A percentile compares a stretch with the other conserved stretches of the same genome.
These are phyloP conservation scores for Neurospora sp. DNA, from an alignment of 2,329 filamentous ascomycete species.

Conservation along the genomic window DNA sequence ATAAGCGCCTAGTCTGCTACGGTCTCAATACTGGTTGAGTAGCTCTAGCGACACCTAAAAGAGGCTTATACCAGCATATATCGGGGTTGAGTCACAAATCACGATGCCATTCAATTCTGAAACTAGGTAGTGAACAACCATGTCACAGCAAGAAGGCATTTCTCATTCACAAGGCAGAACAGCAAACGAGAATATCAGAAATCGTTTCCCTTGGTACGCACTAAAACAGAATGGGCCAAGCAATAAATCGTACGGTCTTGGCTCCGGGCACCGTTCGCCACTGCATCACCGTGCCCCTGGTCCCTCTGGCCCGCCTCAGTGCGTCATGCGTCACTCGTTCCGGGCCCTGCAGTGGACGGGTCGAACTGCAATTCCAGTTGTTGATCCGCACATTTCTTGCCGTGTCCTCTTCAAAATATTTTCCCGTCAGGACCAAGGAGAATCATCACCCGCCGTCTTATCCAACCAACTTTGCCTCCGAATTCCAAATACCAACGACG, in stretches of 20 bases:
- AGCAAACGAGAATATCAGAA: background rate
- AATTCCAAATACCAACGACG: background rate
- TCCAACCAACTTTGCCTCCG: background rate
- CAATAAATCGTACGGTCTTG: background rate
- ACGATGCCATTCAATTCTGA: background rate
- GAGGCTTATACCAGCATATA: background rate
- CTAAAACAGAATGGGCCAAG: background rate
- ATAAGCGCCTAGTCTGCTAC: background rate
- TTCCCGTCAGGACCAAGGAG: background rate
- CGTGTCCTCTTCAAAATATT: background rate
- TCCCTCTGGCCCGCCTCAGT: background rate
- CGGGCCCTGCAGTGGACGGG: background rate
- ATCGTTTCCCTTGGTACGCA: too few species aligned
- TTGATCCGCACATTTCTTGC: background rate
- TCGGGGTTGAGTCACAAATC: background rate
- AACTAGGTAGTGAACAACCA: background rate
- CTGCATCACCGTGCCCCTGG: background rate
- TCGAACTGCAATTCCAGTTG: background rate
- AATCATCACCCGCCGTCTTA: background rate
- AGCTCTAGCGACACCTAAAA: background rate
- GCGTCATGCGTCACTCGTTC: background rate
- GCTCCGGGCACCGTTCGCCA: background rate
- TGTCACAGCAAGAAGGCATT: background rate
- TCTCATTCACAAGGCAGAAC: background rate
- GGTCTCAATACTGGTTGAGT: background rate